Base-by-base conservation (phyloP, 306 rosid genomes). In the Cajanus cajan region DNA sequence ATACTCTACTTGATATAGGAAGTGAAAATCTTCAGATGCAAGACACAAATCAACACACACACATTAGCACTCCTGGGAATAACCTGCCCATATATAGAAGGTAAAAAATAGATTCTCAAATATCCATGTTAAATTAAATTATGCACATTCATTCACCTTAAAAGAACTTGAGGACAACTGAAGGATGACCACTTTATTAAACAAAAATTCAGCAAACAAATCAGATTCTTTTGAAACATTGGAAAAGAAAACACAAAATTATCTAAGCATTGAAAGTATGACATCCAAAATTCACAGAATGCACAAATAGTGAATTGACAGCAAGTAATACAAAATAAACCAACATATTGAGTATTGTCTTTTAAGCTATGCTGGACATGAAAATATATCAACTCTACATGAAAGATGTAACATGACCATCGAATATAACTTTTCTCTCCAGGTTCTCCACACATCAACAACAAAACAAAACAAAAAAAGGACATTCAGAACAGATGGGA, bases 351-450 rank as follows among this genome's bases (percentile, higher is more conserved):
- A 51, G 9, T 68, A 39, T 28, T 68, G 47, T 4, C 58, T 28
- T 67, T 78, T 39, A 28, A 41, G 12, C 31, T 71, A 34, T 48
- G 13, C 12, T 37, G 7, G 11, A 44, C 43, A 55, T 34, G 55
- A 10, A 57, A 37, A 82, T 68, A 59, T 47, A 73, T 45, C 37
- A 72, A 66, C 33, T 73, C 22, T 73, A 57, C 41, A 61, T 51
- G 9, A 4, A 72, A 44, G 75, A 18, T 25, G 5, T 25, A 9
- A 11, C n/a, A n/a, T 33, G 48, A 39, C 68, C 18, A 15, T 13
- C 22, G 13, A 70, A 40, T 12, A 79, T 21, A 58, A 16, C 66
- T 7, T 16, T 45, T n/a, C 25, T 39, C 68, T 63, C 47, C 74
- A 25, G 34, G 8, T 63, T 62, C 59, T 65, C 34, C 15, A 1